Percentiles rank a stretch among this genome's conserved stretches.
Evolutionary conservation across 2,329 filamentous ascomycete genomes (phyloP).

Genomic region (Chalaropsis thielavioides): DNA sequence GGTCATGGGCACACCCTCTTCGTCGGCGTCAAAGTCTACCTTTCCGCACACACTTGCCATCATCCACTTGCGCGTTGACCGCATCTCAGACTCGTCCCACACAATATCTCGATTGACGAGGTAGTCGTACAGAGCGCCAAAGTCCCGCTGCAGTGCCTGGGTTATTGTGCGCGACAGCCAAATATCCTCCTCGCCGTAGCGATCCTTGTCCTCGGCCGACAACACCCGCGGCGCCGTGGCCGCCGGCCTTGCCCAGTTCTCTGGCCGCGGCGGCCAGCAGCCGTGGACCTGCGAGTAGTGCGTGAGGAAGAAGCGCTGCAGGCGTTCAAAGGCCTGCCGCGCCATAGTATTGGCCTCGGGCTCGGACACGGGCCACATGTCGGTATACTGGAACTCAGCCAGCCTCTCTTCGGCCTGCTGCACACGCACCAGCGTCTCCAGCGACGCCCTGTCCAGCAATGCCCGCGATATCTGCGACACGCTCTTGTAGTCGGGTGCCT

Average conservation of each 20-base stretch:
- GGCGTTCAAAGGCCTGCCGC: conserved; percentile 35
- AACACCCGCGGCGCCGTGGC: background rate
- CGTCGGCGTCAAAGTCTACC: conserved; percentile 35
- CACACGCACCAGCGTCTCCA: conserved; percentile 47
- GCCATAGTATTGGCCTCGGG: conserved; percentile 23
- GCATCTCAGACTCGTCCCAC: conserved; percentile 49
- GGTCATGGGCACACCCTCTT: conserved; percentile 44
- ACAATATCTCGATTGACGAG: conserved; percentile 51
- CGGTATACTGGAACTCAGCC: conserved; percentile 43
- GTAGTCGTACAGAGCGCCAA: conserved; percentile 55
- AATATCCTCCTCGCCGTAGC: conserved; percentile 29
- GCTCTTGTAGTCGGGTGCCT: conserved; percentile 39
- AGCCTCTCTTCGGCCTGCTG: conserved; percentile 48
- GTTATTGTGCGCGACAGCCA: conserved; percentile 49
- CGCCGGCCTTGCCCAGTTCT: conserved; percentile 13
- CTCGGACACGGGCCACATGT: conserved; percentile 40
- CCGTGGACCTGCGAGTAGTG: conserved; percentile 45
- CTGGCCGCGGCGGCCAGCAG: conserved; percentile 42
- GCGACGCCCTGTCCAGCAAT: conserved; percentile 45
- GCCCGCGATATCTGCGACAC: conserved; percentile 48
- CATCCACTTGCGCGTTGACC: conserved; percentile 49
- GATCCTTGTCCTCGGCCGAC: background rate
- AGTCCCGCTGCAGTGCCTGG: conserved; percentile 47
- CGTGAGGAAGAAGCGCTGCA: conserved; percentile 44
- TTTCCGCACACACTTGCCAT: conserved; percentile 38